Base-by-base conservation (phyloP, 139 green algal genomes). In the Chlamydomonas incerta region DNA sequence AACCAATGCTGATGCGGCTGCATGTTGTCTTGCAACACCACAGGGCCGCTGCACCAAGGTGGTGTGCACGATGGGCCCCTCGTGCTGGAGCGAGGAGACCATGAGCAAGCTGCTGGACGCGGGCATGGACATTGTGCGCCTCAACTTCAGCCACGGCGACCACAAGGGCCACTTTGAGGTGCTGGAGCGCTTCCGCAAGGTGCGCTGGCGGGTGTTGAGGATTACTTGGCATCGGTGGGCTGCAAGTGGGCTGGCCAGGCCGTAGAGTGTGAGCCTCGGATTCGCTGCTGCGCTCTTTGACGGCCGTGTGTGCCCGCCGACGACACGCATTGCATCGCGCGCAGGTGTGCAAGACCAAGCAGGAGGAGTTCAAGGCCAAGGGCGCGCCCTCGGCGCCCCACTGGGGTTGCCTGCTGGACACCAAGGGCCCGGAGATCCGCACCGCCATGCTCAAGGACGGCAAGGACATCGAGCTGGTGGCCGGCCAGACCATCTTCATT, bases 91-190 rank as follows among this genome's bases (percentile, higher is more conserved):
- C 41, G 91, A 93, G 83, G 89, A 93, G 65, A 82, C 35, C 24
- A 72, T 96, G 70, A 83, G 86, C 72, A 87, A 94, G 81, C 90
- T 97, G 74, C 72, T 95, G 52, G 92, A 95, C 69, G 90, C 91
- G 33, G 94, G 94, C 79, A 95, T 96, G 92, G 90, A 93, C 81
- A 85, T 97, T 3, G 41, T 87, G 0, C 92, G 92, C 29, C 74
- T 96, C 50, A 96, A 96, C 91, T 96, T 97, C 83, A 92, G 77
- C 67, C 92, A 96, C 75, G 94, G 93, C 41, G 87, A 92, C 80
- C 93, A 97, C 73, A 80, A 90, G 41, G 90, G 82, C 10, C 91
- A 96, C 85, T 81, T 74, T 24, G 60, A 92, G 58, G 92, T 95
- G 28, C 60, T 95, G 37, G 70, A 95, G 70, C 82, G 91, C 34